Base-by-base conservation (phyloP, 306 rosid genomes). In the Casuarina glauca region DNA sequence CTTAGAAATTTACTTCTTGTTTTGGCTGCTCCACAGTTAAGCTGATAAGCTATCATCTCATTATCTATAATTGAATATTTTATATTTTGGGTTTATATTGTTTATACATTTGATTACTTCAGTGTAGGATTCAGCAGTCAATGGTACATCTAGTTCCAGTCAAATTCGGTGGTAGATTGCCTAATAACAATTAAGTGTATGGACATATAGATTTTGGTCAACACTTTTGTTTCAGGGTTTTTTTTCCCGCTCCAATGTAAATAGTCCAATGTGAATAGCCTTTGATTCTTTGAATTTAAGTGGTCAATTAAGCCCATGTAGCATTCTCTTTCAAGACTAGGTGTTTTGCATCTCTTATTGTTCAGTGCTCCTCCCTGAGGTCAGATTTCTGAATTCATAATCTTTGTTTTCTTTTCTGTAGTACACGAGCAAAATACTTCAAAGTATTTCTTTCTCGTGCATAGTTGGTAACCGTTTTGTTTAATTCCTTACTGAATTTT, bases 1-100 rank as follows among this genome's bases (percentile, higher is more conserved):
- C 53, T 53, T 26, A 41, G 38, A 78, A 76, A 44, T 55, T 63
- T 38, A 39, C 64, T 57, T 57, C 77, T 44, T 61, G 48, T 60
- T 42, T 35, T 3, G 70, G 60, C 15, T 58, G 11, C 9, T 19
- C 6, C 50, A 66, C 5, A 38, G 69, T 41, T 13, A 46, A 11
- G 50, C 49, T 63, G 61, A 46, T 66, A 53, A 26, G 42, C 32
- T 69, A 49, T 6, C 67, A 58, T 58, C 26, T 58, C 39, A 3
- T 58, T 11, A 58, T 58, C 64, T 8, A 19, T 57, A 32, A 57
- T 57, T 57, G 8, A 19, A 8, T 19, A 58, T 58, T 8, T 58
- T 26, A 20, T 26, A 6, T 58, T 57, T 9, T 1, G 12, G 3
- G 38, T 58, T 10, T 1, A 13, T 69, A n/a, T 38, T 53, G 10